Conservation (phyloP, 305 asterid genomes). For the Striga hermonthica region DNA sequence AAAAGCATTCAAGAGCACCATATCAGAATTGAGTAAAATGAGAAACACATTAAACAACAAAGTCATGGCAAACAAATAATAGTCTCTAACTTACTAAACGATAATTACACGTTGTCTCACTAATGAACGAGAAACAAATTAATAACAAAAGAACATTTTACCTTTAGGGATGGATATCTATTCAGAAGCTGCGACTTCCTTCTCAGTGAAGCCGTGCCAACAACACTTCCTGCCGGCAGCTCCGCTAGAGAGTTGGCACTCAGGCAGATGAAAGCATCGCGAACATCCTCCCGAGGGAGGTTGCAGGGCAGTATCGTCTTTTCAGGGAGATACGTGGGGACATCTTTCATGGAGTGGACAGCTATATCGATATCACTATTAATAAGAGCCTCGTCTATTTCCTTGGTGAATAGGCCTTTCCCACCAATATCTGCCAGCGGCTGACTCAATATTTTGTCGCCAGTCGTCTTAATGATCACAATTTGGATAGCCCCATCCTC, state of each 20-base stretch:
- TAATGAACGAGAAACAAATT: neutral
- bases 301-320: conserved; percentile 70
- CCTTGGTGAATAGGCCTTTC: conserved; percentile 79
- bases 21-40: neutral
- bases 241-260: conserved; percentile 60
- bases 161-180: conserved; percentile 62
- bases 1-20: neutral
- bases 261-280: conserved; percentile 77
- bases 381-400: conserved; percentile 79
- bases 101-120: neutral
- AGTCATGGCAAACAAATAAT: neutral
- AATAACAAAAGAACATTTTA: conserved; percentile 26
- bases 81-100: neutral
- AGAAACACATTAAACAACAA: neutral
- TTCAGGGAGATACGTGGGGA: conserved; percentile 76
- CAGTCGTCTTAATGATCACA: conserved; percentile 72
- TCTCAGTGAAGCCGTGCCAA: conserved; percentile 80
- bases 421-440: conserved; percentile 90
- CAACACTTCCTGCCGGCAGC: conserved; percentile 63
- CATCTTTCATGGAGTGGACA: conserved; percentile 90
- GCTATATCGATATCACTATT: conserved; percentile 75
- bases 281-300: conserved; percentile 79
- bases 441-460: conserved; percentile 74
- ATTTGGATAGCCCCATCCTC: conserved; percentile 77
- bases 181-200: conserved; percentile 81